These are phyloP conservation scores for Aspergillus phoenicis DNA, from an alignment of 2,329 filamentous ascomycete species.

Conservation along the genomic window DNA sequence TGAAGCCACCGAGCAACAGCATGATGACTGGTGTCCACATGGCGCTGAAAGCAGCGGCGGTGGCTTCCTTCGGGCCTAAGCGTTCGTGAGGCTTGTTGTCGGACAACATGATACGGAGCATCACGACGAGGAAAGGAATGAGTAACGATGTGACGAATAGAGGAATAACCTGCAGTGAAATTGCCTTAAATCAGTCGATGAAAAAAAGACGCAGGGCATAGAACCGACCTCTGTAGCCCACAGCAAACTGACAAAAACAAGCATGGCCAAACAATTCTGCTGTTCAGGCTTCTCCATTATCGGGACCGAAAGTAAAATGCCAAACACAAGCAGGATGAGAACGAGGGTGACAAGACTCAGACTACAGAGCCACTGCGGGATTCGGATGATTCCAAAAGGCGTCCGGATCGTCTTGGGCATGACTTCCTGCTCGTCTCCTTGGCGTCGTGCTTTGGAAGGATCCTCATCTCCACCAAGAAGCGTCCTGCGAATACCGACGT, in stretches of 20 bases:
- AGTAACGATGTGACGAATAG: conserved; percentile 94
- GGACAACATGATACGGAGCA: conserved; percentile 79
- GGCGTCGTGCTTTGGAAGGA: conserved; percentile 68
- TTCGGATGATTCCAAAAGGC: conserved; percentile 74
- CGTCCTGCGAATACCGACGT: conserved; percentile 75
- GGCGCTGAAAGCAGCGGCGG: conserved; percentile 81
- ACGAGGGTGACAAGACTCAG: conserved; percentile 78
- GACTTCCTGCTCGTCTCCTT: conserved; percentile 77
- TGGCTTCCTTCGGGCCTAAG: conserved; percentile 77
- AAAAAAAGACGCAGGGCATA: background rate
- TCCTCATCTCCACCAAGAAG: conserved; percentile 76
- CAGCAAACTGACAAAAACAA: conserved; percentile 88
- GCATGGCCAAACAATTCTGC: conserved; percentile 91
- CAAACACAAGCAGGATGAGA: conserved; percentile 71
- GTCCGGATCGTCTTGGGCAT: conserved; percentile 71
- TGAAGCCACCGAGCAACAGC: conserved; percentile 94
- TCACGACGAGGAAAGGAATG: conserved; percentile 89
- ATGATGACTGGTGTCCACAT: conserved; percentile 99
- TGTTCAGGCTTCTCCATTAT: conserved; percentile 87
- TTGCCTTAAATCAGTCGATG: too few species aligned
- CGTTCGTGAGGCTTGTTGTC: conserved; percentile 71
- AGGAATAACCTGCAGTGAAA: conserved; percentile 71
- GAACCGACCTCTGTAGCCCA: conserved; percentile 87
- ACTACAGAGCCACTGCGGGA: conserved; percentile 82
- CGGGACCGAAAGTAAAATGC: conserved; percentile 71